These are phyloP conservation scores for Carex scoparia DNA, from an alignment of 176 grass and related monocot species.

Conservation along the genomic window DNA sequence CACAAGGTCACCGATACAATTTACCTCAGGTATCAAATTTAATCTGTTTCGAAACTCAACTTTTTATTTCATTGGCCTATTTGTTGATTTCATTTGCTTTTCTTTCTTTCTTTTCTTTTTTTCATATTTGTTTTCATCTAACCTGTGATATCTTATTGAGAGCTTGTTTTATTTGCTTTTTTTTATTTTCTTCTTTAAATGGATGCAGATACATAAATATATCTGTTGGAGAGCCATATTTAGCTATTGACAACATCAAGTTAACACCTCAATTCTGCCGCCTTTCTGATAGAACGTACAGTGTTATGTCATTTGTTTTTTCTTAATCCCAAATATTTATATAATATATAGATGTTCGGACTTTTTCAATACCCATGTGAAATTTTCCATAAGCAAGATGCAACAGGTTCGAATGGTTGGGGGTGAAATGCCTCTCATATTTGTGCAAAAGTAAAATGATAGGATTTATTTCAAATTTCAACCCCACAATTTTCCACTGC, in stretches of 20 bases:
- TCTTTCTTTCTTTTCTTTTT: background rate
- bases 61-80: no score
- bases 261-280: slow-evolving; percentile 74
- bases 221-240: slow-evolving; percentile 31
- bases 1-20: slow-evolving; percentile 42
- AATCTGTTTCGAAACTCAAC: background rate
- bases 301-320: slow-evolving; percentile 2
- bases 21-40: slow-evolving; percentile 46
- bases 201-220: slow-evolving; percentile 51
- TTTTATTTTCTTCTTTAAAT: slow-evolving; percentile 3
- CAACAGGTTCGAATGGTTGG: background rate
- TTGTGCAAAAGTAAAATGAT: background rate
- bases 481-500: background rate
- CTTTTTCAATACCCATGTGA: background rate
- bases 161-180: background rate
- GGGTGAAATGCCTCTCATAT: background rate
- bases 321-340: slow-evolving; percentile 11
- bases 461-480: background rate
- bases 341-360: background rate
- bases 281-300: slow-evolving; percentile 82
- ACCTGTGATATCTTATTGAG: background rate
- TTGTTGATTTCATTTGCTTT: background rate
- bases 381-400: background rate
- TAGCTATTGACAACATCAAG: slow-evolving; percentile 19
- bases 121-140: background rate